These are phyloP conservation scores for Flaveria sonorensis DNA, from an alignment of 129 eudicot species.

Conservation along the genomic window DNA sequence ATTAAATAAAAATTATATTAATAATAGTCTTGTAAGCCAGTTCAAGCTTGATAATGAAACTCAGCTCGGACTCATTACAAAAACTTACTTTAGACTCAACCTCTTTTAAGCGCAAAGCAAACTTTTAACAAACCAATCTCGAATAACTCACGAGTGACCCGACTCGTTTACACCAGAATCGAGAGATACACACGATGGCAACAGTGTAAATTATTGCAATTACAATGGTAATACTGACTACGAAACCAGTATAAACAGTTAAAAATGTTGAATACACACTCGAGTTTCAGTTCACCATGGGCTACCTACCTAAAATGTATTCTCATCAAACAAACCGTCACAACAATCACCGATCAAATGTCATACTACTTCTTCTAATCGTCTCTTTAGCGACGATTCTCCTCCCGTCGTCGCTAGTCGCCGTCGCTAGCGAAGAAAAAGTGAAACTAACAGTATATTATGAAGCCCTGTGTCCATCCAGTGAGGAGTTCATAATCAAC, in stretches of 20 bases:
- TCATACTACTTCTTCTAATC: slow-evolving; percentile 1
- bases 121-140: no score
- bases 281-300: background rate
- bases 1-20: no score
- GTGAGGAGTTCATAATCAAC: slow-evolving; percentile 60
- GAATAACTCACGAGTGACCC: no score
- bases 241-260: background rate
- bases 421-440: slow-evolving; percentile 33
- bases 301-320: slow-evolving; percentile 7
- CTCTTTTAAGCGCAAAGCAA: no score
- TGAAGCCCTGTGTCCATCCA: slow-evolving; percentile 66
- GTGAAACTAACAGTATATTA: slow-evolving; percentile 56
- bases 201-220: background rate
- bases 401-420: background rate
- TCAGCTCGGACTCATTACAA: no score
- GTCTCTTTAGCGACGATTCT: slow-evolving; percentile 7
- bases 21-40: no score
- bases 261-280: background rate
- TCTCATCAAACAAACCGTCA: background rate
- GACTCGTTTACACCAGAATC: background rate
- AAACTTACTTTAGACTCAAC: no score
- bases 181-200: background rate
- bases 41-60: no score
- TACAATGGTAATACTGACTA: background rate
- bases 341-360: slow-evolving; percentile 14